These are phyloP conservation scores for Leishmania tarentolae DNA, from an alignment of 208 protist species.

Conservation along the genomic window DNA sequence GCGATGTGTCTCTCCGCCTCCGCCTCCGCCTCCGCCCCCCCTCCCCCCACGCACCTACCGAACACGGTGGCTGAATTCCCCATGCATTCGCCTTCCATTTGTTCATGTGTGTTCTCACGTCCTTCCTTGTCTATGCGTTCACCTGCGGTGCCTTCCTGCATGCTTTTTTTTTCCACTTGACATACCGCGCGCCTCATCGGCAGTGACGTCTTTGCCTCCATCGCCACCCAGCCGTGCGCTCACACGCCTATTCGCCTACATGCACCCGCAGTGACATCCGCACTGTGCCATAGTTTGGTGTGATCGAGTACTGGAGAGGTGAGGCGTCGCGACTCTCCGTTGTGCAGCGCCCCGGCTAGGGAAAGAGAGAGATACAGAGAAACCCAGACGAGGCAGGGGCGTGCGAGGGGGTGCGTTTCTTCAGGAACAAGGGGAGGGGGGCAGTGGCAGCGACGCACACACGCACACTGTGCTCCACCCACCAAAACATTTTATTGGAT, in stretches of 20 bases:
- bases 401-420: not conserved
- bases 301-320: not conserved
- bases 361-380: not conserved
- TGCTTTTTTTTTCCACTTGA: not conserved
- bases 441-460: not conserved
- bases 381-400: not conserved
- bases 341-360: not conserved
- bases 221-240: not conserved
- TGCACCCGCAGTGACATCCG: not conserved
- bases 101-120: not conserved
- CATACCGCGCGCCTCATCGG: not conserved
- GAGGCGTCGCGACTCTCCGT: not conserved
- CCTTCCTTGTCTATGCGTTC: not conserved
- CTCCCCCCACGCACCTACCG: not conserved
- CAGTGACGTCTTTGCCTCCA: not conserved
- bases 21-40: not conserved
- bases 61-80: not conserved
- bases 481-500: not conserved
- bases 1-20: not conserved
- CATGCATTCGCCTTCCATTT: not conserved
- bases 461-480: not conserved
- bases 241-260: not conserved
- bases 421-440: not conserved
- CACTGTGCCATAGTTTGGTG: not conserved
- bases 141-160: not conserved